phyloP scores from a whole-genome alignment of 257 asterid genomes.

The Leptodermis oblonga region DNA sequence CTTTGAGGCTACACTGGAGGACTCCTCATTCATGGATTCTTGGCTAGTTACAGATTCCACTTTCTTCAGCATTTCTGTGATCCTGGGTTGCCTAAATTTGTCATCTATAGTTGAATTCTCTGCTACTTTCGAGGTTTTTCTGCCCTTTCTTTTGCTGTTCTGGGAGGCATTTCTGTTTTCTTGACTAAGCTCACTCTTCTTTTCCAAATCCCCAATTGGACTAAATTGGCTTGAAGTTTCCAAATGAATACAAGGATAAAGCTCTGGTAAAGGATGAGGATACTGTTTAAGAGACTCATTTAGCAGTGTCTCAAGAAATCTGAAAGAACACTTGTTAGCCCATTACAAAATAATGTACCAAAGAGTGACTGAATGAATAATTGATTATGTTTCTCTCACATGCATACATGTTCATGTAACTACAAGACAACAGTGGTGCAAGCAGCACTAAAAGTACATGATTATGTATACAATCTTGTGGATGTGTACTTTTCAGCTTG shows the following conservation, averaged over 20 bases:
- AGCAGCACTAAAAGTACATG: not conserved
- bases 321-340: conserved; percentile 31
- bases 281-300: conserved; percentile 55
- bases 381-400: not conserved
- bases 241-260: conserved; percentile 48
- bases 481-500: not conserved
- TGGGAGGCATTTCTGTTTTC: conserved; percentile 36
- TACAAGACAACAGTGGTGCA: not conserved
- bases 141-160: conserved; percentile 39
- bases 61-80: conserved; percentile 56
- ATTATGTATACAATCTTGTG: not conserved
- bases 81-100: conserved; percentile 64
- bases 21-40: conserved; percentile 36
- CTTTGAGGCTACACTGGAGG: conserved; percentile 33
- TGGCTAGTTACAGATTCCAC: conserved; percentile 54
- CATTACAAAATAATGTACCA: not conserved
- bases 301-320: conserved; percentile 65
- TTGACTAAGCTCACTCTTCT: conserved; percentile 43
- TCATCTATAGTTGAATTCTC: conserved; percentile 43
- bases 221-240: conserved; percentile 33
- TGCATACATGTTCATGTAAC: not conserved
- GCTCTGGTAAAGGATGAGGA: conserved; percentile 60
- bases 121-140: conserved; percentile 37
- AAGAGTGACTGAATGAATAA: not conserved
- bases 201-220: conserved; percentile 44